Evolutionary conservation across 2,329 filamentous ascomycete genomes (phyloP), one percentile per base, ranked within the genome.

Genomic region (Penicillium crustosum): DNA sequence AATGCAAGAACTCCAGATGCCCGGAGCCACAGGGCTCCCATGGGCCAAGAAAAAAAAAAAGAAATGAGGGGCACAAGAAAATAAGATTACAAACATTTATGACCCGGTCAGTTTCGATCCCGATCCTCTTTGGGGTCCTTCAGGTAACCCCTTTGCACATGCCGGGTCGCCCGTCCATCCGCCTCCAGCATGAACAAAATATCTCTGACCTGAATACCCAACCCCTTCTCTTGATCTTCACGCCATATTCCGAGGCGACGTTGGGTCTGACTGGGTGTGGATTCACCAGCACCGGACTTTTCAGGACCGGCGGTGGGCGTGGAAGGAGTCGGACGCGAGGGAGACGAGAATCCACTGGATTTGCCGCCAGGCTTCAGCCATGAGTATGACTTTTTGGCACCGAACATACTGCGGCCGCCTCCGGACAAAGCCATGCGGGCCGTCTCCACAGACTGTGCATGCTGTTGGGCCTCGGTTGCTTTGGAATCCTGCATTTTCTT

Each of bases 201-300:
- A 73, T 97, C 93, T 54, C 93, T 84, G 52, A 96, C 79, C 77
- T 97, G 92, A 48, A 97, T 90, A 27, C 88, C 87, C 64, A 82
- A 84, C 33, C 91, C 91, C 70, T 88, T 89, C 23, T 88, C 86
- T 53, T 85, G 86, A 67, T 91, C 88, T 73, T 97, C 92, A 58
- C 90, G 84, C 83, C 88, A 90, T 17, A 83, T 82, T n/a, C 90
- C 90, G 38, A 91, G 77, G 53, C 86, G 84, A 53, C 63, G 64
- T 38, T 86, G 85, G 25, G 84, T 82, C 35, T 42, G 78, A 71
- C 59, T 77, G 66, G 65, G 70, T 66, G 66, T 75, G 13, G 68
- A 61, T 57, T 74, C 71, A 51, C 63, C 68, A 48, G 55, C 50
- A 47, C 65, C 64, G 57, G 60, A 43, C 53, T 71, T 73, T 17